Evolutionary conservation across 2,329 filamentous ascomycete species (phyloP).

Genomic region (Stagonosporopsis chrysanthemi): DNA sequence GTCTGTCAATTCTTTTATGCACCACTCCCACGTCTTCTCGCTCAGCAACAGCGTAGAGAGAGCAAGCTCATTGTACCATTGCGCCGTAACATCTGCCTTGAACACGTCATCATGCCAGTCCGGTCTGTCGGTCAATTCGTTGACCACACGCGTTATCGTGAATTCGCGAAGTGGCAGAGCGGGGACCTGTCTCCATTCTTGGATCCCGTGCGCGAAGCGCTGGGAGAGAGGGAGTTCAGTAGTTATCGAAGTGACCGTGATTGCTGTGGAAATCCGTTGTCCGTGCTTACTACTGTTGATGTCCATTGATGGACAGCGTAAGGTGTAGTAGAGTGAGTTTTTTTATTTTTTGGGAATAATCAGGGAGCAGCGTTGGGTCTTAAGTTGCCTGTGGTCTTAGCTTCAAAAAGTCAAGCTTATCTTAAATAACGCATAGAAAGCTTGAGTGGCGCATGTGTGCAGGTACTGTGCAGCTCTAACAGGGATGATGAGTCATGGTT

Average conservation of each 20-base stretch:
- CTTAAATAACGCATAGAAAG: not conserved
- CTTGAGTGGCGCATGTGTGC: not conserved
- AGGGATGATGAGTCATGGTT: not conserved
- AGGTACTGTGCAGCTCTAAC: not conserved
- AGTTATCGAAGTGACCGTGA: not conserved
- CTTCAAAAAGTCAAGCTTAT: not conserved
- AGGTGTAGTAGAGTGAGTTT: not conserved
- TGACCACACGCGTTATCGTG: not conserved
- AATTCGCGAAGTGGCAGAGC: not conserved
- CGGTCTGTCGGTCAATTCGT: not conserved
- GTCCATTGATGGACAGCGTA: not conserved
- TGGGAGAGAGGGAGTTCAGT: not conserved
- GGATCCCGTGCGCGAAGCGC: not conserved
- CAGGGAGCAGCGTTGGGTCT: not conserved
- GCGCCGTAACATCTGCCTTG: not conserved
- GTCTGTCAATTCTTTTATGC: not conserved
- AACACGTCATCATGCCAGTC: not conserved
- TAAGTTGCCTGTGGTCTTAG: not conserved
- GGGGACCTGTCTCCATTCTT: not conserved
- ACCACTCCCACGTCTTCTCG: conserved; percentile 1
- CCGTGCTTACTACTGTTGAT: not conserved
- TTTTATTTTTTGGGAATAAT: not conserved
- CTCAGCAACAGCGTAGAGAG: not conserved
- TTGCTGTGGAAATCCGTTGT: not conserved
- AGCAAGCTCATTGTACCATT: not conserved